A percentile compares a stretch with the other conserved stretches of the same genome.
Evolutionary conservation across 192 early-diverging fungal genomes (phyloP).

Genomic region (Coemansia sp.): DNA sequence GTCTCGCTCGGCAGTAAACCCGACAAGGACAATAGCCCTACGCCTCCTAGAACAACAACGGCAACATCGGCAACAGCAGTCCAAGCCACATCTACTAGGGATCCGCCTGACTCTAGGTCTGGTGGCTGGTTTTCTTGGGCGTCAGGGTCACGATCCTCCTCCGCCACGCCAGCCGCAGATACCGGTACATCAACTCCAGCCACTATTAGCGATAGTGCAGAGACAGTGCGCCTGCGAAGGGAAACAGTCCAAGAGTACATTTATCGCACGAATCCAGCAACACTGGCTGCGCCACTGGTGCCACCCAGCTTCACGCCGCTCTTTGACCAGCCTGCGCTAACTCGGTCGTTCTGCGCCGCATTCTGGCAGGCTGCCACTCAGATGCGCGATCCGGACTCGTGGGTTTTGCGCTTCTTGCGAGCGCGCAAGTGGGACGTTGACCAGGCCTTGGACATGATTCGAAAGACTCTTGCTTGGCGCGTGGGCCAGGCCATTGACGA

Average conservation of each 20-base stretch:
- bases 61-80: not conserved
- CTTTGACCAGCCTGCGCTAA: slow-evolving; percentile 8
- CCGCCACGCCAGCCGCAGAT: not conserved
- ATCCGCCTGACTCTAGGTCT: not conserved
- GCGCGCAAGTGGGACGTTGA: slow-evolving; percentile 85
- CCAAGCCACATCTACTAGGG: slow-evolving; percentile 7
- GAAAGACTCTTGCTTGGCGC: slow-evolving; percentile 72
- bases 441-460: slow-evolving; percentile 69
- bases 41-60: not conserved
- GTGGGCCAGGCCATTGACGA: slow-evolving; percentile 59
- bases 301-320: slow-evolving; percentile 29
- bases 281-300: not conserved
- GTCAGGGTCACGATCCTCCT: not conserved
- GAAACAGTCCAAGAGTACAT: slow-evolving; percentile 2
- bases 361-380: slow-evolving; percentile 66
- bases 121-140: not conserved
- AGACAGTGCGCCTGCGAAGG: not conserved
- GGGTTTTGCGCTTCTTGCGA: slow-evolving; percentile 77
- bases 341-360: slow-evolving; percentile 51
- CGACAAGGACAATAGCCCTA: not conserved
- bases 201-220: not conserved
- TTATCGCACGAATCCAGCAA: not conserved
- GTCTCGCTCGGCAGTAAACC: slow-evolving; percentile 25
- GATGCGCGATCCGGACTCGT: slow-evolving; percentile 66
- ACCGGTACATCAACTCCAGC: not conserved